Base-by-base conservation (phyloP, 176 grass and related monocot species). In the Dendrocalamus sinicus region DNA sequence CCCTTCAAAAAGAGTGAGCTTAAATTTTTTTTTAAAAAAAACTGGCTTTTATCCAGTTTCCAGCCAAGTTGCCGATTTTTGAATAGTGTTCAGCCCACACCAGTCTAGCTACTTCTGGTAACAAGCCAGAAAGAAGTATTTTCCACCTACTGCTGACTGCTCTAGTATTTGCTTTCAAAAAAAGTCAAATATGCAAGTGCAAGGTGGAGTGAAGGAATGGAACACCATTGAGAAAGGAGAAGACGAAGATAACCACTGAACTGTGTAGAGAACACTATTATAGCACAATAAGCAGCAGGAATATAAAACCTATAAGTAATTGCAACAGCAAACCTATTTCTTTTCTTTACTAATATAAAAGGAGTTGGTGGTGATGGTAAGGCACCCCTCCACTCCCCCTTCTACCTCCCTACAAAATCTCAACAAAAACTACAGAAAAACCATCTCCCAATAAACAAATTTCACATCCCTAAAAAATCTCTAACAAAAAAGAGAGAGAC, bases 301-400 rank as follows among this genome's bases (percentile, higher is more conserved):
- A 80, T 67, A 80, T 14, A 53, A 67, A 40, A 80, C 17, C 28
- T 52, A 80, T 67, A 52, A 5, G n/a, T 52, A 11, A 80, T 35
- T 76, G 16, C 19, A 80, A 67, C 17, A 52, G 19, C 3, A 14
- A 51, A 20, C 19, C 3, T n/a, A 6, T 68, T 53, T 52, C 41
- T 8, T 43, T 43, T 43, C 41, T 43, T 43, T 43, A 43, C 41
- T 43, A 43, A 43, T 8, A 43, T 43, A 43, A 43, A 43, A 43
- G 41, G 41, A 43, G 41, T 8, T 43, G 7, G 41, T 43, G 41
- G 41, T 43, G 41, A 43, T 43, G 41, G 41, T 43, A 8, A 6
- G 41, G 4, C 40, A 41, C 40, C 40, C 40, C 40, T 41, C 6
- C 41, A 43, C 41, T 43, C 7, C 41, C 41, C 6, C 41, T 43